Evolutionary conservation across 129 eudicot genomes (phyloP).

Genomic region (Tanacetum coccineum): DNA sequence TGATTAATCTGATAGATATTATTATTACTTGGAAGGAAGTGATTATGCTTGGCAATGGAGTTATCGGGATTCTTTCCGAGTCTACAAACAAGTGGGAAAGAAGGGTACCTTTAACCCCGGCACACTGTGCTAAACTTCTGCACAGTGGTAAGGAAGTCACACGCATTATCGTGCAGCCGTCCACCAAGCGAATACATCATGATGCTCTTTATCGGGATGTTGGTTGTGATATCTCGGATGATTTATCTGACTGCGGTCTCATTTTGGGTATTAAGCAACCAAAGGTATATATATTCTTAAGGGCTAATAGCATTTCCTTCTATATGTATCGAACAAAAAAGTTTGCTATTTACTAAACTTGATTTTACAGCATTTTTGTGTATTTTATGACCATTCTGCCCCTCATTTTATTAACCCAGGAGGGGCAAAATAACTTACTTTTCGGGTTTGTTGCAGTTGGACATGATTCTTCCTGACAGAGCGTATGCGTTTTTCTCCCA

Average conservation of each 20-base stretch:
- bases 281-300: too few relatives aligned
- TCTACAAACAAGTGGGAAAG: conserved; percentile 99
- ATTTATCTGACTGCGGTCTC: too few relatives aligned
- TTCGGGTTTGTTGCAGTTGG: conserved; percentile 60
- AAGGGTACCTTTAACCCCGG: conserved; percentile 90
- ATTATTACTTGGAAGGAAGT: too few relatives aligned
- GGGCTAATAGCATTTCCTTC: too few relatives aligned
- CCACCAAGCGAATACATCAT: conserved; percentile 90
- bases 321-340: not conserved
- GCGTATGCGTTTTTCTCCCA: conserved; percentile 99
- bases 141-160: conserved; percentile 63
- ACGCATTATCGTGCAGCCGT: conserved; percentile 86
- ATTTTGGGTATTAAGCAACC: too few relatives aligned
- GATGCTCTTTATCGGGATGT: conserved; percentile 94
- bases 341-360: too few relatives aligned
- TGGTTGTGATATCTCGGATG: conserved; percentile 85
- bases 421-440: not conserved
- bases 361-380: too few relatives aligned
- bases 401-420: not conserved
- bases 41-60: conserved; percentile 81
- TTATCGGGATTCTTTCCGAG: conserved; percentile 87
- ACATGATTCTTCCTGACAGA: conserved; percentile 90
- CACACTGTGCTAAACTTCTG: conserved; percentile 92
- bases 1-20: not conserved
- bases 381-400: too few relatives aligned